Base-by-base conservation (phyloP, 2,329 filamentous ascomycete species). In the Endocalyx cinctus region DNA sequence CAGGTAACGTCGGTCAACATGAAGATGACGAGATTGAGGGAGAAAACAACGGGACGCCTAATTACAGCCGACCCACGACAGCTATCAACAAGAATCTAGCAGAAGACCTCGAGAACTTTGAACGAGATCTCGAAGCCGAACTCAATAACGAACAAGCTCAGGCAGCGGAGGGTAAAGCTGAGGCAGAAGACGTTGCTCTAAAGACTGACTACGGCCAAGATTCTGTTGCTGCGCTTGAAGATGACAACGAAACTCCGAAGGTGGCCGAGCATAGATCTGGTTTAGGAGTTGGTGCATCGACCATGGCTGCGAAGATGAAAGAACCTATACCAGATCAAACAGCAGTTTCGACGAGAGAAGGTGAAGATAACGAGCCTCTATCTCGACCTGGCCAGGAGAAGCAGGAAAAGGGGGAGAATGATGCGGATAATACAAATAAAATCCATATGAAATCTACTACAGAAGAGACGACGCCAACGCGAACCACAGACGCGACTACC, bases 81-180 rank as follows among this genome's bases (percentile, higher is more conserved):
- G 42, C 44, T 8, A 34, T 38, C 31, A 29, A 36, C 30, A 41
- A 34, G 17, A 17, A 37, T 33, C 31, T 51, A 34, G 31, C 41
- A 37, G 40, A 46, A 34, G 48, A 53, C 31, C 34, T 51, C 20
- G 37, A 43, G 16, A 41, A 40, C 36, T 41, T 52, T 16, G 45
- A 46, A 31, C 39, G 40, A 29, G 41, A 26, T 23, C 28, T 42
- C 35, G 33, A 22, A 26, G 36, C 32, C 35, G 38, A 38, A 35
- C 32, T 38, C 29, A 34, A 38, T 42, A 13, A 39, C 35, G 44
- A 39, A 35, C 42, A 42, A 27, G 38, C 39, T 43, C 46, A 26
- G 22, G 30, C 38, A 37, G 40, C 41, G 36, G 38, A 41, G 23
- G 44, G 37, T 45, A 34, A 49, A 45, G 45, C 39, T 34, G 40